phyloP scores from a whole-genome alignment of 805 yeast species.

The Myxozyma monticola region DNA sequence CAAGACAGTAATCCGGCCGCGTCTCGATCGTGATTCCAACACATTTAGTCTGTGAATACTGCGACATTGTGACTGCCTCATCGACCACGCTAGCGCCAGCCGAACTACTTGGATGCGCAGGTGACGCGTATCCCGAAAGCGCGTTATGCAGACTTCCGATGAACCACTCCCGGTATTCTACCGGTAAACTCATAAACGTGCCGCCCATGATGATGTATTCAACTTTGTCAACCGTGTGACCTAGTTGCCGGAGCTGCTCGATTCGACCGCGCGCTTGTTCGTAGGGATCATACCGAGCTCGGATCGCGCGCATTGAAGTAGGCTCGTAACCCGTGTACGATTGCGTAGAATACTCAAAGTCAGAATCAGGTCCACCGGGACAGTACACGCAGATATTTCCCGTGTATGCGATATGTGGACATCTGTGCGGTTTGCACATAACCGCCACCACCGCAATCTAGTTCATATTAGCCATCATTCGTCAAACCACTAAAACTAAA shows the following conservation, averaged over 20 bases:
- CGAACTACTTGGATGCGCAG: slow-evolving; percentile 36
- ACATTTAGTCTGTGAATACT: slow-evolving; percentile 93
- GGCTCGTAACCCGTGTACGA: slow-evolving; percentile 99
- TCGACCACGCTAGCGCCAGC: slow-evolving; percentile 48
- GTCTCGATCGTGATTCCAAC: slow-evolving; percentile 98
- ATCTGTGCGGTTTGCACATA: slow-evolving; percentile 98
- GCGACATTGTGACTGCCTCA: slow-evolving; percentile 88
- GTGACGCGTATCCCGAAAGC: slow-evolving; percentile 79
- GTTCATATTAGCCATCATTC: no score
- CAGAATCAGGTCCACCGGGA: slow-evolving; percentile 99
- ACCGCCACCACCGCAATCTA: slow-evolving; percentile 95
- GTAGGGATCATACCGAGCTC: slow-evolving; percentile 97
- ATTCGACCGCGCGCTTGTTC: slow-evolving; percentile 98
- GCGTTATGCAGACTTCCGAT: slow-evolving; percentile 93
- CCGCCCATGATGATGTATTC: slow-evolving; percentile 99
- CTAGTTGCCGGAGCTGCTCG: slow-evolving; percentile 91
- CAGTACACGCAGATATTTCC: slow-evolving; percentile 97
- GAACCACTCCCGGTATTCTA: slow-evolving; percentile 84
- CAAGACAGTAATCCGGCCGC: slow-evolving; percentile 97
- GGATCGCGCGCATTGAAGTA: slow-evolving; percentile 97
- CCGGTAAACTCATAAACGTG: slow-evolving; percentile 92
- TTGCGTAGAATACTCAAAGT: slow-evolving; percentile 96
- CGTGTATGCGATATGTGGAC: slow-evolving; percentile 98
- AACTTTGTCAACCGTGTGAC: slow-evolving; percentile 95
- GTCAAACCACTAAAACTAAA: not conserved